phyloP scores from a whole-genome alignment of 306 rosid species.

The Prunus dulcis region DNA sequence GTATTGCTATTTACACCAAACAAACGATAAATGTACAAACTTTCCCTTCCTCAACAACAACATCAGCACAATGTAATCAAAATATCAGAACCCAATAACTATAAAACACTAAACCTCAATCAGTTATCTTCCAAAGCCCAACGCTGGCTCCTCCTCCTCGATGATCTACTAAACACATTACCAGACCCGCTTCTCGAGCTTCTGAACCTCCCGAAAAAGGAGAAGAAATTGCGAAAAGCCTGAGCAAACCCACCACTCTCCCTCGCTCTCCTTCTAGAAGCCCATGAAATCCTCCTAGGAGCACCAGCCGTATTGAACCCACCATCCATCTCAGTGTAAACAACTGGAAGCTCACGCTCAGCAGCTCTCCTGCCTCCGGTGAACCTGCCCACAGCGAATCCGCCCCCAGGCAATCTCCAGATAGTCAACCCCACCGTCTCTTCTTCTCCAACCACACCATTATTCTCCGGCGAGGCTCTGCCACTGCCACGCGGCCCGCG shows the following conservation, averaged over 20 bases:
- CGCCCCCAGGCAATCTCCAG: conserved; percentile 76
- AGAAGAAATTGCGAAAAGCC: conserved; percentile 36
- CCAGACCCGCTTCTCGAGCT: conserved; percentile 39
- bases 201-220: conserved; percentile 47
- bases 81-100: conserved; percentile 1
- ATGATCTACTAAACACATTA: conserved; percentile 35
- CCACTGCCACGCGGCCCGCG: conserved; percentile 35
- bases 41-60: conserved; percentile 9
- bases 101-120: conserved; percentile 23
- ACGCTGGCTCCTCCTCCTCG: conserved; percentile 34
- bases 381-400: conserved; percentile 79
- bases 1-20: conserved; percentile 42
- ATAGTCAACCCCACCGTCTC: conserved; percentile 61
- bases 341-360: conserved; percentile 68
- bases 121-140: conserved; percentile 31
- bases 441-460: conserved; percentile 27
- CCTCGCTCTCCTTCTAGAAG: conserved; percentile 41
- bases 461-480: conserved; percentile 31
- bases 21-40: conserved; percentile 20
- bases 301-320: conserved; percentile 51
- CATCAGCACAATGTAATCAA: conserved; percentile 12
- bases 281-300: conserved; percentile 63
- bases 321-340: conserved; percentile 74
- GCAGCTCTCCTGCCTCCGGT: conserved; percentile 59
- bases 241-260: conserved; percentile 48